phyloP scores from a whole-genome alignment of 2,329 filamentous ascomycete genomes.

The Furcasterigmium furcatum region DNA sequence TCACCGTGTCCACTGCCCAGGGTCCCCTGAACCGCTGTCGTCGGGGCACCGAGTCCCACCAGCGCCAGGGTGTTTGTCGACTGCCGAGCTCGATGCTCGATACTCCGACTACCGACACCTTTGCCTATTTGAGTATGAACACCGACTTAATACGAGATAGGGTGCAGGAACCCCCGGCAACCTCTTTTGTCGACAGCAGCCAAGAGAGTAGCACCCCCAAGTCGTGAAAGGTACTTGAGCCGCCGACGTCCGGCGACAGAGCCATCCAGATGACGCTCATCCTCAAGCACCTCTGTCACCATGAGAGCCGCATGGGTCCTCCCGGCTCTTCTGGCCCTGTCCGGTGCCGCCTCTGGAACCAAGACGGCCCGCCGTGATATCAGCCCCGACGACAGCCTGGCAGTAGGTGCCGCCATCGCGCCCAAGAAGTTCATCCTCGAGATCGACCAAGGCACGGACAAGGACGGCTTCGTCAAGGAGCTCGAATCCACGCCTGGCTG shows the following conservation, averaged over 20 bases:
- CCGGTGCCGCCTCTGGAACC: slow-evolving; percentile 5
- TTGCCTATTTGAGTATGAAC: not conserved
- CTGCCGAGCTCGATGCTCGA: no score
- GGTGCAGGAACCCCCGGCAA: not conserved
- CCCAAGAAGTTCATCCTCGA: slow-evolving; percentile 13
- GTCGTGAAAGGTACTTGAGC: not conserved
- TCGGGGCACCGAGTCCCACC: no score
- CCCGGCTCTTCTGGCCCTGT: slow-evolving; percentile 7
- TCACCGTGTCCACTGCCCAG: no score
- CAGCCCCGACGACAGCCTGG: slow-evolving; percentile 2
- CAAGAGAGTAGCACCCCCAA: not conserved
- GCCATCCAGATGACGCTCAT: not conserved
- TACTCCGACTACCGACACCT: not conserved
- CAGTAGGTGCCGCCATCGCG: slow-evolving; percentile 4
- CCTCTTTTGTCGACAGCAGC: not conserved
- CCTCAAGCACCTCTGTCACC: not conserved
- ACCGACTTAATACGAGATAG: not conserved
- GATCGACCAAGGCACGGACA: slow-evolving; percentile 8
- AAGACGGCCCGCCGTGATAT: slow-evolving; percentile 5
- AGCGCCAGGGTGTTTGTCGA: no score
- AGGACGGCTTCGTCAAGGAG: slow-evolving; percentile 8
- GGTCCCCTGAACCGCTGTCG: no score
- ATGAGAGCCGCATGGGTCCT: no score
- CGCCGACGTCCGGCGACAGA: not conserved
- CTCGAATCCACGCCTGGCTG: slow-evolving; percentile 6